Conservation (phyloP, 2,329 filamentous ascomycete species). For the Pseudocercospora ulei region DNA sequence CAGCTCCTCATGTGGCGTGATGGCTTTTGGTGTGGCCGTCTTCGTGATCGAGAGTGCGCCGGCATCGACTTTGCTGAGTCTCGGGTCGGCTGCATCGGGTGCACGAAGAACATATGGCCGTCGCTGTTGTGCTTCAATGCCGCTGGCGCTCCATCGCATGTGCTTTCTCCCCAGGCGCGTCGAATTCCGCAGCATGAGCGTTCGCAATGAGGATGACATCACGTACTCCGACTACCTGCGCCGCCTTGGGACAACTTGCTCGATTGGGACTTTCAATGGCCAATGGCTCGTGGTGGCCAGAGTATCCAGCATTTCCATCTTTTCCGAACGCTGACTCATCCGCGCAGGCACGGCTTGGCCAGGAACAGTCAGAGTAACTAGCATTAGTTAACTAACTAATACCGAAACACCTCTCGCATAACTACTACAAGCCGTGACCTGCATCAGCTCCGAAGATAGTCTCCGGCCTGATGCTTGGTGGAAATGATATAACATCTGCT, state of each 20-base stretch:
- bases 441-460: too few relatives aligned
- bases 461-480: too few relatives aligned
- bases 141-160: conserved; percentile 8
- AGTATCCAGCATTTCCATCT: too few relatives aligned
- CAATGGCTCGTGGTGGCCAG: conserved; percentile 3
- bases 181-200: conserved; percentile 14
- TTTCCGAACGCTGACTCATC: too few relatives aligned
- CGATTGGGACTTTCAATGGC: neutral
- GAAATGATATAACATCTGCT: neutral
- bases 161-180: neutral
- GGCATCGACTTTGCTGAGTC: conserved; percentile 63
- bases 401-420: too few relatives aligned
- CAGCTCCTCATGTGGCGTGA: conserved; percentile 67
- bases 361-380: too few relatives aligned
- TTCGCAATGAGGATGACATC: conserved; percentile 21
- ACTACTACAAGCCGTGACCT: too few relatives aligned
- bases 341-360: too few relatives aligned
- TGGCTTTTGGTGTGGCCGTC: conserved; percentile 63
- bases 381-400: too few relatives aligned
- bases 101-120: conserved; percentile 38
- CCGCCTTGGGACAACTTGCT: neutral
- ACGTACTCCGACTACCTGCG: neutral
- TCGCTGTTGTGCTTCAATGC: conserved; percentile 3
- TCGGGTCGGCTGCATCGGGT: conserved; percentile 41
- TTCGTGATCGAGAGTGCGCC: conserved; percentile 63